These are phyloP conservation scores for Aspergillus pseudotamarii DNA, from an alignment of 2,329 filamentous ascomycete species.

Conservation along the genomic window DNA sequence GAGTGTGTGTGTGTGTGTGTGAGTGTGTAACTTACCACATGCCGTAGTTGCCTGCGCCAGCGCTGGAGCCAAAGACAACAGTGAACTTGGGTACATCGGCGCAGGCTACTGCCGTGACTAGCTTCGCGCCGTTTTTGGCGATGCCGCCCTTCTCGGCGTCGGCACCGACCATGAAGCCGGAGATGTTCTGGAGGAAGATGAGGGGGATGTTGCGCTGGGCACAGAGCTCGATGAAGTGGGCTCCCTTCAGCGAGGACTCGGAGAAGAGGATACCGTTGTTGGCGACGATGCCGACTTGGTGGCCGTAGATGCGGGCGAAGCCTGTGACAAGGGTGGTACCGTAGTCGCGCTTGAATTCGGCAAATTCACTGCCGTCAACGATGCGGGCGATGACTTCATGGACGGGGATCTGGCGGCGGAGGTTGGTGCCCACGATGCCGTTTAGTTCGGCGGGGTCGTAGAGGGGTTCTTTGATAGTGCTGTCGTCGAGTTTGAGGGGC, in stretches of 20 bases:
- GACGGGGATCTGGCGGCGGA: conserved; percentile 80
- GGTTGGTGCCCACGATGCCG: conserved; percentile 87
- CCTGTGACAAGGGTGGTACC: conserved; percentile 88
- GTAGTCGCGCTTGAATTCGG: conserved; percentile 93
- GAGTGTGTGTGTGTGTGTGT: no score
- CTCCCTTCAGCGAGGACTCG: conserved; percentile 85
- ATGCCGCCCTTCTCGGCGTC: conserved; percentile 94
- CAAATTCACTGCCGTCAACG: conserved; percentile 85
- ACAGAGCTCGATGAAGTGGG: conserved; percentile 96
- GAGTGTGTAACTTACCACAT: conserved; percentile 68
- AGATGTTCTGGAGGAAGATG: conserved; percentile 94
- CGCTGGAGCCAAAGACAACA: conserved; percentile 89
- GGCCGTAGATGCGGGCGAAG: conserved; percentile 86
- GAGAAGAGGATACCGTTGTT: conserved; percentile 97
- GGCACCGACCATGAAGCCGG: conserved; percentile 95
- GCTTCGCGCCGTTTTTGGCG: conserved; percentile 95
- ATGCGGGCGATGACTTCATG: conserved; percentile 91
- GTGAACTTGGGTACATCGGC: conserved; percentile 96
- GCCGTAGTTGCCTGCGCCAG: conserved; percentile 95
- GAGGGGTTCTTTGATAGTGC: conserved; percentile 70
- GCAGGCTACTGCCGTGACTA: conserved; percentile 92
- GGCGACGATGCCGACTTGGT: conserved; percentile 88
- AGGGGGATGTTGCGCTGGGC: conserved; percentile 85
- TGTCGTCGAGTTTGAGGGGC: conserved; percentile 25
- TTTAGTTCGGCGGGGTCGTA: conserved; percentile 78